Conservation (phyloP, 805 yeast species). For the Candida boleticola region DNA sequence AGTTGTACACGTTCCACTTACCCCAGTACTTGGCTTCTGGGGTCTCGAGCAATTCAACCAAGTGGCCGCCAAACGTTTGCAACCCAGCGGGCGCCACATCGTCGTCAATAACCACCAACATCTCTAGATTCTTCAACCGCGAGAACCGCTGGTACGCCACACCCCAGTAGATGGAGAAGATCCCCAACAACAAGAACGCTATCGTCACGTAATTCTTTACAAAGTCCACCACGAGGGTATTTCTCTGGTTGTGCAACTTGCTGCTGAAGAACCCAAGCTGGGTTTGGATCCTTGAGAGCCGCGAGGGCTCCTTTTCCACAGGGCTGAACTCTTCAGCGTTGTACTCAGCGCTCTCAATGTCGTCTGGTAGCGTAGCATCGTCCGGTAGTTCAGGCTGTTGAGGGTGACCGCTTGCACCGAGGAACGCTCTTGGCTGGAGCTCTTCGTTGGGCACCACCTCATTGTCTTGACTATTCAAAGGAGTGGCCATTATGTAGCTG, state of each 20-base stretch:
- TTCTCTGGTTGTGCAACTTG: conserved; percentile 19
- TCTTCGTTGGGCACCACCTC: too few relatives aligned
- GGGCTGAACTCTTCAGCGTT: neutral
- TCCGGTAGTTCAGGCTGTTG: too few relatives aligned
- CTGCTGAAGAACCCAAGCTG: conserved; percentile 31
- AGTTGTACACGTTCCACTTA: conserved; percentile 35
- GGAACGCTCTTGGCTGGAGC: too few relatives aligned
- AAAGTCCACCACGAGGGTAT: conserved; percentile 15
- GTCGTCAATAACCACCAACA: conserved; percentile 35
- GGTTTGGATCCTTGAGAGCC: conserved; percentile 24
- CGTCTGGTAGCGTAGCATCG: too few relatives aligned
- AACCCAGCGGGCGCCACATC: conserved; percentile 18
- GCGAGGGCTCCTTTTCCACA: conserved; percentile 6
- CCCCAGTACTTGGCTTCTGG: conserved; percentile 24
- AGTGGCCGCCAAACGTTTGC: conserved; percentile 52
- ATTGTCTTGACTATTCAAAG: too few relatives aligned
- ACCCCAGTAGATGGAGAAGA: conserved; percentile 44
- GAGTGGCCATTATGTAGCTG: too few relatives aligned
- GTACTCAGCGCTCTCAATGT: neutral
- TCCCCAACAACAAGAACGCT: conserved; percentile 33
- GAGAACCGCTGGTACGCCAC: conserved; percentile 27
- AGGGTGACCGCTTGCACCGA: too few relatives aligned
- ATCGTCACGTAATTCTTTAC: conserved; percentile 26
- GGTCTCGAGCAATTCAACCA: conserved; percentile 24
- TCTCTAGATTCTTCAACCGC: conserved; percentile 29